Evolutionary conservation across 257 asterid genomes (phyloP), one percentile per base, ranked within the genome.

Genomic region (Nicotiana tabacum): DNA sequence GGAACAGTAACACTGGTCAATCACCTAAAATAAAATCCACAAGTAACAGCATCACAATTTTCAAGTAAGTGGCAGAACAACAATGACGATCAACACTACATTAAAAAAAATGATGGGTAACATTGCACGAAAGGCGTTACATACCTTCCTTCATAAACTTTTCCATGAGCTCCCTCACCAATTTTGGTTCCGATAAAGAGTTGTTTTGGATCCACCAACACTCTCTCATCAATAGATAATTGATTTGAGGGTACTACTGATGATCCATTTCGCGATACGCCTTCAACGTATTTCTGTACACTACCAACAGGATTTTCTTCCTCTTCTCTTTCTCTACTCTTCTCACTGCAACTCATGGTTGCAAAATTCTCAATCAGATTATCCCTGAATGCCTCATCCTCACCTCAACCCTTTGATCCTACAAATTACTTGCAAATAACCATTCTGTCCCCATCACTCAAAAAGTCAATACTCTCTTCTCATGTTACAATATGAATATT

Each of bases 151-250:
- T 94, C 92, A 85, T 91, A 95, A 83, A 95, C 99, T 87, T 95
- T 95, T 9, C 98, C 99, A 89, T 95, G 99, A 90, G 99, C 99
- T 66, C 99, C 99, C 86, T 95, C 97, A 1, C 99, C 99, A 72
- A 95, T 90, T 89, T 95, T 94, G 0, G 94, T 85, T 82, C 97
- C 99, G 67, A 95, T 94, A 87, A 90, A 95, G 18, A 95, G 88
- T 74, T 92, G 86, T 83, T 89, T 95, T 8, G 99, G 98, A 85
- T 95, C 99, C 78, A 95, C 90, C 65, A 95, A 92, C 85, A 94
- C 97, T 72, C 91, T 91, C 69, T 90, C 94, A 84, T 94, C 98
- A 82, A 94, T 90, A 84, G 83, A 83, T 32, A 90, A 86, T 66
- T 86, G 92, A 18, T 69, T 83, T 29, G 92, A 70, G 46, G 85